A percentile compares a stretch with the other conserved stretches of the same genome.
These are phyloP conservation scores for Penicillium malachiteum DNA, from an alignment of 495 filamentous ascomycete species.

Conservation along the genomic window DNA sequence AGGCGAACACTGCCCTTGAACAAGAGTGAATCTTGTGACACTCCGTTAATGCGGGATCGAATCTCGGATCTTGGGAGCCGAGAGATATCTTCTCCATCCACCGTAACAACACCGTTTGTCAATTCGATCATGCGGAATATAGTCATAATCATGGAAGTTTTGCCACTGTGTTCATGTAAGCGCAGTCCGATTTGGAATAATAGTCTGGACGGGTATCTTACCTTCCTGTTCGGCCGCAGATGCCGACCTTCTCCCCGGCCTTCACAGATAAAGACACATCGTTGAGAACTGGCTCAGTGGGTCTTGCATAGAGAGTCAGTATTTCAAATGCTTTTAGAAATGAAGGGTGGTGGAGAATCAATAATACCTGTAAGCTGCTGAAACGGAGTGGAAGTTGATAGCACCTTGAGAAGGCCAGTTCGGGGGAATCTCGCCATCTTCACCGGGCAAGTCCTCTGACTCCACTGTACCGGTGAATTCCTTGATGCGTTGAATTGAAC, in stretches of 20 bases:
- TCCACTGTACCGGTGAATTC: conserved; percentile 50
- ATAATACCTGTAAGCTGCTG: conserved; percentile 41
- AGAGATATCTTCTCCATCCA: conserved; percentile 50
- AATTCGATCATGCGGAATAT: conserved; percentile 56
- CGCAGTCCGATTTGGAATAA: background rate
- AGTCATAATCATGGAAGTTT: conserved; percentile 48
- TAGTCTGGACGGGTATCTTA: conserved; percentile 4
- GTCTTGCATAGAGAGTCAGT: conserved; percentile 24
- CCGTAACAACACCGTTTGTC: conserved; percentile 38
- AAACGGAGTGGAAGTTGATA: conserved; percentile 48
- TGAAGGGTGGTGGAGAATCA: background rate
- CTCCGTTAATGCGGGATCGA: conserved; percentile 46
- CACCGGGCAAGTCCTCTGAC: conserved; percentile 45
- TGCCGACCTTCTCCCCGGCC: conserved; percentile 58
- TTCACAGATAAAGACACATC: conserved; percentile 50
- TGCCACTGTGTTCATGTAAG: conserved; percentile 35
- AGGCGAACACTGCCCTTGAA: conserved; percentile 44
- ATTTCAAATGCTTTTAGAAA: background rate
- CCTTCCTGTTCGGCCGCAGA: conserved; percentile 51
- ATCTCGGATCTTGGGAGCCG: conserved; percentile 47
- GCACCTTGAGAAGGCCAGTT: conserved; percentile 52
- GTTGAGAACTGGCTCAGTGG: conserved; percentile 44
- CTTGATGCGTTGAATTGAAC: conserved; percentile 59
- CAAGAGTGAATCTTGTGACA: conserved; percentile 61
- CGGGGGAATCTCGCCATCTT: conserved; percentile 38